Evolutionary conservation across 495 filamentous ascomycete genomes (phyloP).

Genomic region (Penicillium coffeae): DNA sequence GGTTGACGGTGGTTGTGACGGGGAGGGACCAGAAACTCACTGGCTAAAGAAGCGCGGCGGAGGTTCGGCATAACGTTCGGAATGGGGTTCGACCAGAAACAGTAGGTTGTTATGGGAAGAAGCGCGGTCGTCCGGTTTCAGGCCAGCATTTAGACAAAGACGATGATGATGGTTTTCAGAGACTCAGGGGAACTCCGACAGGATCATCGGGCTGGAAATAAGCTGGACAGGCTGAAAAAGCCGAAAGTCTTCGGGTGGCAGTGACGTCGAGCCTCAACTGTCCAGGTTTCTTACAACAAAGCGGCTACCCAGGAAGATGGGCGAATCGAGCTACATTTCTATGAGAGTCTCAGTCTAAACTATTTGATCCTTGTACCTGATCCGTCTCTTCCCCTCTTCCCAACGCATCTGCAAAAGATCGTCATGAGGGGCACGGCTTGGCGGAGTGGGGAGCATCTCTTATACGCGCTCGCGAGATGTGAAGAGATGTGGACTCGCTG

Average conservation of each 20-base stretch:
- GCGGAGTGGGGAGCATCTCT: conserved; percentile 11
- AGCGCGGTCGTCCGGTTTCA: too few species aligned
- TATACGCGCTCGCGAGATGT: background rate
- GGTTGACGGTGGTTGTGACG: conserved; percentile 2
- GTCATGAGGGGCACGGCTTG: conserved; percentile 27
- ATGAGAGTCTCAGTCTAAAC: too few species aligned
- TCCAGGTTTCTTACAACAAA: background rate
- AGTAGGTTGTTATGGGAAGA: conserved; percentile 8
- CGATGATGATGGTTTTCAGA: too few species aligned
- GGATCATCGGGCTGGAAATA: background rate
- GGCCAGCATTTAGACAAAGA: conserved; percentile 2
- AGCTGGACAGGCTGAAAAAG: background rate
- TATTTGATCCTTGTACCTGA: background rate
- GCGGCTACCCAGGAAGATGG: background rate
- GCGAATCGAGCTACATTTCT: too few species aligned
- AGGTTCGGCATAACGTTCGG: conserved; percentile 30
- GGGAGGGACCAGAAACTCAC: conserved; percentile 14
- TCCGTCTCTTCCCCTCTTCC: background rate
- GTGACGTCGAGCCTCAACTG: conserved; percentile 3
- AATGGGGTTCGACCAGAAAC: conserved; percentile 9
- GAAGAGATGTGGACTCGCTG: background rate
- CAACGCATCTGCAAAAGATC: conserved; percentile 7
- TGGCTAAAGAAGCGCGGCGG: conserved; percentile 27
- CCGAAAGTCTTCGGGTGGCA: background rate
- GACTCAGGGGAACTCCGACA: background rate